Base-by-base conservation (phyloP, 2,329 filamentous ascomycete genomes). In the Arthrobotrys sinensis region DNA sequence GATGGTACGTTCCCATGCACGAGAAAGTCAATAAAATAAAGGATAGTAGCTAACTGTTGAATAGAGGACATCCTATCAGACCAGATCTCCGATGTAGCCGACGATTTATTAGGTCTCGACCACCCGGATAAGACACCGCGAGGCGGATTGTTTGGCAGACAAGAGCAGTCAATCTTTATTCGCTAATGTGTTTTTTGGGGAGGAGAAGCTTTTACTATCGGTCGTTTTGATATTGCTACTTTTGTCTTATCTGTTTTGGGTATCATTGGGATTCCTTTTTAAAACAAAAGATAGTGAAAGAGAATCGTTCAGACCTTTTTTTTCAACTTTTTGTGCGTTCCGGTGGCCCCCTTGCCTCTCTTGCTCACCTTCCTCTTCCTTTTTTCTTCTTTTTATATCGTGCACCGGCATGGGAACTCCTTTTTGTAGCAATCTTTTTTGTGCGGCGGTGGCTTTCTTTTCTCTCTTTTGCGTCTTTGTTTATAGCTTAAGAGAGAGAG, bases 81-180 rank as follows among this genome's bases (percentile, higher is more conserved):
- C 67, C 83, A 86, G 80, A 86, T 85, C 72, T 84, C 83, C 28
- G 86, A 85, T 3, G 87, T 90, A 28, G 43, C n/a, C 10, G 90
- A 92, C 79, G 89, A 91, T 80, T 86, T 87, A 80, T 86, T 92
- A 75, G 90, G 90, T 16, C 83, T 92, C 78, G 90, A 92, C 82
- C 90, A 92, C 81, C 85, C 88, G 55, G 90, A 92, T 84, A 88
- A 90, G 82, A 86, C 89, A 65, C 75, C 80, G 10, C 80, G 80
- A 12, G 78, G 80, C 48, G 80, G 79, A 32, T 52, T 80, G 28
- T 82, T 80, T 55, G 80, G 81, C n/a, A 80, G 80, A 72, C 69
- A 79, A 24, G 80, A 80, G n/a, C 80, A 81, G 38, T 81, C 81
- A 68, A 82, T 82, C 34, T 80, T 81, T 53, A 82, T 82, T 65